Evolutionary conservation across 1,284 basidiomycete genomes (phyloP), one percentile per base, ranked within the genome.

Genomic region (Caloboletus firmus): DNA sequence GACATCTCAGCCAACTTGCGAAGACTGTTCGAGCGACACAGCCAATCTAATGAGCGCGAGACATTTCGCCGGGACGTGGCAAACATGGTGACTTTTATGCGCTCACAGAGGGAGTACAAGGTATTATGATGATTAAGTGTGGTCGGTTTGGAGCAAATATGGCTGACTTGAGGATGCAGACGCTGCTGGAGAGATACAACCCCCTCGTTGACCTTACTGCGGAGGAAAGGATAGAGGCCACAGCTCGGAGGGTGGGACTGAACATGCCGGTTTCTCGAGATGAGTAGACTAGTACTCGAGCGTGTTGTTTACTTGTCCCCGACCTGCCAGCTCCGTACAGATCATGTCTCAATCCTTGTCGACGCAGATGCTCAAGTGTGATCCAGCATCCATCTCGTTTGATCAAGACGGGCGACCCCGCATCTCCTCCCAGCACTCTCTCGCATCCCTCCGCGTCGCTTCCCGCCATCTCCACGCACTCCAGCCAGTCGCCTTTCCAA

Each of bases 401-500:
- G 61, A 67, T 42, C 37, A 63, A 6, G 62, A 72, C 51, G 76
- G 74, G 39, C 56, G 65, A 15, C 81, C 82, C 2, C 58, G 65
- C 15, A 71, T 86, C 45, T 64, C 76, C 5, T 79, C 74, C 24
- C 62, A 69, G 36, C 71, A 75, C 51, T 81, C 85, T 10, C 63
- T 71, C 30, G 63, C 72, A 8, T 75, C 82, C 9, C 70, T 88
- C 52, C 63, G 74, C 51, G 60, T 62, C 24, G 86, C 85, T 5
- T 69, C 80, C 8, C 71, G 74, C 51, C 75, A 79, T 57, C 76
- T 88, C 30, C 63, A 74, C 44, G 68, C 73, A 35, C 61, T 69
- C 28, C 72, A 78, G 55, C 76, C 79, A 15, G 92, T 99, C 39
- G 95, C 89, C 0, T 94, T 99, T 65, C 96, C 97, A 0, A 98